Evolutionary conservation across 1,284 basidiomycete genomes (phyloP), one percentile per base, ranked within the genome.

Genomic region (Ganoderma multipileum): DNA sequence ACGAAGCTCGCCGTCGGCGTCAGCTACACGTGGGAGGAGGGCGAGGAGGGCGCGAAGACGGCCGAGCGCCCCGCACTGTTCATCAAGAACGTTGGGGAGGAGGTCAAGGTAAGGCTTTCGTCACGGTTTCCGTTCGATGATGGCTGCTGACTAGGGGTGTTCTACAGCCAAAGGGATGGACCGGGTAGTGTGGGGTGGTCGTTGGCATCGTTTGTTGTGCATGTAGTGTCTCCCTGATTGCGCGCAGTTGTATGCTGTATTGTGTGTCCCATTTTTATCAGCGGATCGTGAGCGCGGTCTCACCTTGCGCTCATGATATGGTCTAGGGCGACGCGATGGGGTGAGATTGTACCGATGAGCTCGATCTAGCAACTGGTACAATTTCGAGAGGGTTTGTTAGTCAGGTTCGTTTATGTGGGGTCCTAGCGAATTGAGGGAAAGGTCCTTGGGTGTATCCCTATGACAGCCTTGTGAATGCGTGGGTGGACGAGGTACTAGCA

Each of bases 21-120:
- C 9, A 91, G 94, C 71, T 95, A 96, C 82, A 94, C 89, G 6
- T 94, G 94, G 92, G 95, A 97, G 75, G 91, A 94, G 69, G 95
- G 93, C 11, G 92, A 93, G 73, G 87, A 86, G 42, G 92, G 91
- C 11, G 78, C 85, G 52, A 89, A 85, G 79, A 83, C 78, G 39
- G 80, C 82, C 3, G 83, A 83, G 68, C 73, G 76, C 39, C 81
- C 81, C 0, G 77, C 76, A 33, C 75, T 85, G 8, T 81, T 74
- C 63, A 74, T 85, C 23, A 76, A 79, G 65, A 77, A 76, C 18
- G 74, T 81, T 7, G 83, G 83, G 4, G 83, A 83, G 44, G 84
- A 94, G 75, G 89, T 91, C 38, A 93, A 88, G 85, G 79, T 88
- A 67, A 38, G 60, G n/a, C n/a, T n/a, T n/a, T n/a, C n/a, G n/a